These are phyloP conservation scores for Trebouxia sp. DNA, from an alignment of 139 green algal genomes.

Conservation along the genomic window DNA sequence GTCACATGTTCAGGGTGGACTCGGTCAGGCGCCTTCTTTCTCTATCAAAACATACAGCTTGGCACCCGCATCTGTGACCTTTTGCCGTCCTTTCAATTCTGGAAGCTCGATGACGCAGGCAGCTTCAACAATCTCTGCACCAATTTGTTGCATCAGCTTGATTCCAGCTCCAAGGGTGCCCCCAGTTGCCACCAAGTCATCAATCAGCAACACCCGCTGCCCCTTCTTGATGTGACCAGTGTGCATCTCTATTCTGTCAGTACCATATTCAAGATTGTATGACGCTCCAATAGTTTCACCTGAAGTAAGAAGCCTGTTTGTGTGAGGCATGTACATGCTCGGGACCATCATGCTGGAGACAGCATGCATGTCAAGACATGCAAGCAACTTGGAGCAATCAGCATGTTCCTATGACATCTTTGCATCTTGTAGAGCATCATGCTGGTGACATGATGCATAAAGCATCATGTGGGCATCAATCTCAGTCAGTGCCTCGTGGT, in stretches of 20 bases:
- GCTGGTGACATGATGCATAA: neutral
- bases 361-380: no score
- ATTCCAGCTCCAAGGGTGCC: conserved; percentile 89
- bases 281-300: conserved; percentile 80
- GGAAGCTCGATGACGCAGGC: conserved; percentile 90
- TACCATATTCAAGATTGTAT: conserved; percentile 92
- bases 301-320: no score
- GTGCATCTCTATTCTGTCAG: conserved; percentile 98
- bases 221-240: conserved; percentile 77
- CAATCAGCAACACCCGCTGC: conserved; percentile 91
- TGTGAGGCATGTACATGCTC: no score
- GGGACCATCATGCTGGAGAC: no score
- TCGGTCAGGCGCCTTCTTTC: conserved; percentile 74
- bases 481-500: no score
- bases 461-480: no score
- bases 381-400: no score
- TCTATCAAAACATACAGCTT: conserved; percentile 81
- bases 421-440: neutral
- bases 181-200: conserved; percentile 98
- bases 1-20: no score
- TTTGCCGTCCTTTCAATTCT: conserved; percentile 77
- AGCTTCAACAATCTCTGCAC: conserved; percentile 77
- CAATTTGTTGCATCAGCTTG: conserved; percentile 80
- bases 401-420: neutral
- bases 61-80: conserved; percentile 57